phyloP scores from a whole-genome alignment of 768 basidiomycete species.

The Suillus variegatus region DNA sequence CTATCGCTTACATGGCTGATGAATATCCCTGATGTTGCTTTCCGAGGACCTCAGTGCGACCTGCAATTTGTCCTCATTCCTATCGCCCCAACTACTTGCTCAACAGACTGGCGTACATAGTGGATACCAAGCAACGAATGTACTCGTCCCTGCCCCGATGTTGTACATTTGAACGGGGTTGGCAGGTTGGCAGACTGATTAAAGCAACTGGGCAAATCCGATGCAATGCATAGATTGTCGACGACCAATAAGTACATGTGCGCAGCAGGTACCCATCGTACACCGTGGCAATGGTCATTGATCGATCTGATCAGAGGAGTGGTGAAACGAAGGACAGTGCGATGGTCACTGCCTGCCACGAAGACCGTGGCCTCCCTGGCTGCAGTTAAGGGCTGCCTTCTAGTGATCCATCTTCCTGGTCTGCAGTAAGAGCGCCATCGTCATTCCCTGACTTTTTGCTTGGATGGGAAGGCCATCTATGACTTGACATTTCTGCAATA shows the following conservation, averaged over 20 bases:
- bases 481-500: conserved; percentile 15
- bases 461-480: not conserved
- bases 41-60: not conserved
- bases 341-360: not conserved
- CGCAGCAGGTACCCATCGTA: no score
- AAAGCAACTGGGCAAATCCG: no score
- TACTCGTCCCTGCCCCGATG: no score
- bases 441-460: not conserved
- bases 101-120: not conserved
- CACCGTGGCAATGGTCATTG: no score
- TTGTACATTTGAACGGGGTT: no score
- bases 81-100: not conserved
- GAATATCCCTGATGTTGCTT: not conserved
- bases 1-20: not conserved
- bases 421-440: not conserved
- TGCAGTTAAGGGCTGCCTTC: not conserved
- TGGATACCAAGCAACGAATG: not conserved
- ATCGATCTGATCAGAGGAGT: no score
- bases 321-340: not conserved
- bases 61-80: not conserved
- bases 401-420: not conserved
- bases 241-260: no score
- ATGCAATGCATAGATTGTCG: no score
- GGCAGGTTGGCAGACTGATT: no score
- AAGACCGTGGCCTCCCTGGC: not conserved